Evolutionary conservation across 352 stramenopile genomes (phyloP), one percentile per base, ranked within the genome.

Genomic region (Globisporangium camurandrum): DNA sequence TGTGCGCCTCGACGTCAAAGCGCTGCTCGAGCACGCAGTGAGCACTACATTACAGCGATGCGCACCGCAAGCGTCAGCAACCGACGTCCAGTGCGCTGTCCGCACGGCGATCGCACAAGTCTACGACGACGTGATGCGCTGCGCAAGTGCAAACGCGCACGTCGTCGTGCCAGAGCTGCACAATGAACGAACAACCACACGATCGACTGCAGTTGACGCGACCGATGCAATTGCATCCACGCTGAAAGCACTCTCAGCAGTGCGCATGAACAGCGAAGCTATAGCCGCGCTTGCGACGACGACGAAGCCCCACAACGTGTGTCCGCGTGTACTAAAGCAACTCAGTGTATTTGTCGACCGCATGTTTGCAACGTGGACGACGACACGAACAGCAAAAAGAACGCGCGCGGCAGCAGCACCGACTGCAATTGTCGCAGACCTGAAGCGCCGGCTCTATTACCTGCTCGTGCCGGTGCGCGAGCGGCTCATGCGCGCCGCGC

Each of bases 261-360:
- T n/a, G n/a, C n/a, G n/a, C n/a, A n/a, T n/a, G n/a, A n/a, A n/a
- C n/a, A n/a, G n/a, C n/a, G n/a, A n/a, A n/a, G n/a, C n/a, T n/a
- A n/a, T n/a, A n/a, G n/a, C n/a, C n/a, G n/a, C n/a, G n/a, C n/a
- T n/a, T n/a, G n/a, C n/a, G 33, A 12, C 33, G 12, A 39, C 33
- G 12, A 39, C 1, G 33, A 39, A 20, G 14, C 33, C 17, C 33
- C 14, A 39, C 33, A 39, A 4, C 33, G 33, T 39, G 33, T 17
- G 33, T 17, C 19, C n/a, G n/a, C n/a, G n/a, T n/a, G n/a, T n/a
- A n/a, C n/a, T n/a, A n/a, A n/a, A n/a, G n/a, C n/a, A n/a, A n/a
- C n/a, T n/a, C n/a, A n/a, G n/a, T n/a, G n/a, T n/a, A n/a, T 80
- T 86, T 31, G 69, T 90, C 36, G 74, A 90, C 41, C 52, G 30